Base-by-base conservation (phyloP, 2,329 filamentous ascomycete genomes). In the Sporothrix sp. region DNA sequence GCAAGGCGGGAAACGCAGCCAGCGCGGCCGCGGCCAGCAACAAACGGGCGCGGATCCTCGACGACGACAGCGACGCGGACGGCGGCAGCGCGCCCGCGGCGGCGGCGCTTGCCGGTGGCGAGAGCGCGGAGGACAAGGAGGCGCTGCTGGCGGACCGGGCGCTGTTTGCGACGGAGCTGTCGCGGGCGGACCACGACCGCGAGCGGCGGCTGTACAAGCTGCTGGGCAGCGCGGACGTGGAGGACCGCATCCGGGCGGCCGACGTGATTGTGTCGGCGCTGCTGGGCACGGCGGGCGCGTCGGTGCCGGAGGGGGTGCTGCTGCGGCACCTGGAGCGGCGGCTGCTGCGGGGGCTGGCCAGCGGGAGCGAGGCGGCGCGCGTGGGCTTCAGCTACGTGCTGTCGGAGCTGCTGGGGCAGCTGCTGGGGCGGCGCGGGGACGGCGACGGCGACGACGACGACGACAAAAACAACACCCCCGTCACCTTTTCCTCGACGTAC, bases 361-460 rank as follows among this genome's bases (percentile, higher is more conserved):
- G 89, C 64, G 84, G 88, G 50, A 82, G 88, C 52, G 95, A 95
- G 69, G 87, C 87, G 11, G 88, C 91, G 16, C 78, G 93, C 23
- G 71, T 93, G 46, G 93, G 93, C 3, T 96, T 95, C 65, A 95
- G 88, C 49, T 75, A 96, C 50, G 91, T 91, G 0, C 70, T 97
- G 58, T 85, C 89, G 0, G 90, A 96, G 66, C 70, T 94, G 8
- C 64, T 95, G 39, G 74, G 78, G 4, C 80, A 91, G 60, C 68
- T 90, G 5, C 85, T 85, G 60, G 78, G 78, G 1, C 58, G 70
- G 13, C 66, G 71, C 36, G 61, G 39, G 20, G 20, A 27, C 2
- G 14, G 3, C n/a, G 7, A 5, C 28, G 7, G 10, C 37, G 23
- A 18, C 20, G 13, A 27, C 23, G 32, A 5, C 32, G 10, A 20